A percentile compares a stretch with the other conserved stretches of the same genome.
Conservation (phyloP, 2,329 filamentous ascomycete genomes). For the Talaromyces verruculosus region DNA sequence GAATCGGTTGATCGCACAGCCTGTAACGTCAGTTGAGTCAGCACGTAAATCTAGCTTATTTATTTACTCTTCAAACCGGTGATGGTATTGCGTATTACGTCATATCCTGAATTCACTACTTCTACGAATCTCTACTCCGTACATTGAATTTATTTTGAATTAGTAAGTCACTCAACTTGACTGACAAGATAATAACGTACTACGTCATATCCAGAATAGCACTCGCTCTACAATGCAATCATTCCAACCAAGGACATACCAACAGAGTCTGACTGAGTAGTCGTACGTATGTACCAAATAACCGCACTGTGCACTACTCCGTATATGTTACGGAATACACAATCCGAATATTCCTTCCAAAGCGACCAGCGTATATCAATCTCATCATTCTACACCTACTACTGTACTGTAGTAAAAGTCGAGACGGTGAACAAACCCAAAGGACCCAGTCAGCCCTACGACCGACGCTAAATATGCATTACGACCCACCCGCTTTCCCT, state of each 20-base stretch:
- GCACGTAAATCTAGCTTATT: background rate
- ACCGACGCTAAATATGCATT: background rate
- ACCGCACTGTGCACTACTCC: no score
- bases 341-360: background rate
- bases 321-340: background rate
- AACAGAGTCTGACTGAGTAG: background rate
- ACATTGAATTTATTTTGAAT: no score
- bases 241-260: background rate
- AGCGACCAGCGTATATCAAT: background rate
- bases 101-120: background rate
- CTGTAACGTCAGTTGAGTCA: background rate
- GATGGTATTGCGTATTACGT: background rate
- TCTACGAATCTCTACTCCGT: background rate
- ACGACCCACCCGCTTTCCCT: background rate
- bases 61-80: background rate
- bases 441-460: constrained; percentile 20
- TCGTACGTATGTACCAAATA: background rate
- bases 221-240: background rate
- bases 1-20: background rate
- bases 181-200: background rate
- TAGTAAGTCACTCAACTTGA: background rate
- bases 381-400: no score
- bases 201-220: background rate
- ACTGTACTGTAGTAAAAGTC: background rate
- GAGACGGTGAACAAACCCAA: constrained; percentile 19